Conservation (phyloP, 1,139 yeast species). For the Taiozyma sp. region DNA sequence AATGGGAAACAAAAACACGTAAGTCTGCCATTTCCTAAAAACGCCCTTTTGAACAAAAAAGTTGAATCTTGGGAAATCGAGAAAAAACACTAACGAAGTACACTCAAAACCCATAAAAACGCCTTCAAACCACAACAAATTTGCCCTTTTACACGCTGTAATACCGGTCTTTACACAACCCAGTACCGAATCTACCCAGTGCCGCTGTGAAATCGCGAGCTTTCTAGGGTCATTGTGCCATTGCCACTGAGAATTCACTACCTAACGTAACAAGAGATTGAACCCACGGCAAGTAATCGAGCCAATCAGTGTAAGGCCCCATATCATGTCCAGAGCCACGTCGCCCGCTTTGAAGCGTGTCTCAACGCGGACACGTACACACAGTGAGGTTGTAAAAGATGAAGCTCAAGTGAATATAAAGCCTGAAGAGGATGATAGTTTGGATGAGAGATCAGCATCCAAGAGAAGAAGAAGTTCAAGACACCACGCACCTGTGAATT, state of each 20-base stretch:
- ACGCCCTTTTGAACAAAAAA: neutral
- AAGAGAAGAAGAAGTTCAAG: slow-evolving; percentile 15
- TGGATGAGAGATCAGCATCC: neutral
- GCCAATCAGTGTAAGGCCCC: neutral
- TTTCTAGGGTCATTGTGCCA: neutral
- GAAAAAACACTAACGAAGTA: neutral
- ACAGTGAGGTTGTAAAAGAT: slow-evolving; percentile 2
- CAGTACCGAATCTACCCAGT: neutral
- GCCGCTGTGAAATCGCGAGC: neutral
- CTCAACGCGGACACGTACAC: slow-evolving; percentile 7
- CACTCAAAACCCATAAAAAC: neutral
- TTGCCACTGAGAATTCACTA: neutral
- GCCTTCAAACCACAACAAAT: neutral
- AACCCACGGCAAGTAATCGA: neutral
- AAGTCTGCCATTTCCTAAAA: neutral
- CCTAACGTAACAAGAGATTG: neutral
- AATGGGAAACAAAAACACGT: neutral
- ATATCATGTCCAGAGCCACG: slow-evolving; percentile 2
- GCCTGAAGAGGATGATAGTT: neutral
- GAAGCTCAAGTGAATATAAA: neutral
- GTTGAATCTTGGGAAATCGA: neutral
- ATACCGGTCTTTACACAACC: neutral
- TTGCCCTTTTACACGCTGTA: neutral
- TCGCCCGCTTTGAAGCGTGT: slow-evolving; percentile 5
- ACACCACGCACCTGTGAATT: slow-evolving; percentile 14